Evolutionary conservation across 2,329 filamentous ascomycete genomes (phyloP).

Genomic region (Fusarium foetens): DNA sequence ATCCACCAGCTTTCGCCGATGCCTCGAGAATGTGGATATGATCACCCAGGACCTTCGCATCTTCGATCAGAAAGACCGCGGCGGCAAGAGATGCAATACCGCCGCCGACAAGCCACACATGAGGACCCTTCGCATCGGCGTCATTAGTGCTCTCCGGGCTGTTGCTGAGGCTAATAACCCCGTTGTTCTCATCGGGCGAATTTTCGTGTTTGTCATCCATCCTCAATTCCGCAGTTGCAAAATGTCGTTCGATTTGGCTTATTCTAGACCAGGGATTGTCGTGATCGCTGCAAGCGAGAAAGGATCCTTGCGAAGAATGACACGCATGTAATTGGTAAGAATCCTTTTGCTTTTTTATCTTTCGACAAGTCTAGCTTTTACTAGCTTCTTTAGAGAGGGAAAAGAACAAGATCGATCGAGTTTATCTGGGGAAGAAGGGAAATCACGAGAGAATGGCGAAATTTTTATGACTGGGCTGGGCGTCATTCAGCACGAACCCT

Average conservation of each 20-base stretch:
- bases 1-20: slow-evolving; percentile 38
- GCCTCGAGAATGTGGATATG: slow-evolving; percentile 45
- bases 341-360: slow-evolving; percentile 11
- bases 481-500: slow-evolving; percentile 11
- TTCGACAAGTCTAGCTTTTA: slow-evolving; percentile 10
- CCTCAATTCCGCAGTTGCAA: not conserved
- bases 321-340: slow-evolving; percentile 1
- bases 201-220: slow-evolving; percentile 20
- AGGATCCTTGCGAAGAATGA: slow-evolving; percentile 22
- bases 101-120: slow-evolving; percentile 44
- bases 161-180: slow-evolving; percentile 25
- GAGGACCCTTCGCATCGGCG: slow-evolving; percentile 11
- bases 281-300: slow-evolving; percentile 25
- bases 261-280: slow-evolving; percentile 22
- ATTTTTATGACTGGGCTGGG: slow-evolving; percentile 7
- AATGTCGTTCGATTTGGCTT: not conserved
- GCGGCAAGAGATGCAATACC: slow-evolving; percentile 43
- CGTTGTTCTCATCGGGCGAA: not conserved
- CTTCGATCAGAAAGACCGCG: slow-evolving; percentile 41
- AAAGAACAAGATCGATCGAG: not conserved
- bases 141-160: slow-evolving; percentile 27
- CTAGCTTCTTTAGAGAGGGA: not conserved
- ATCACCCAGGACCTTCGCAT: slow-evolving; percentile 39
- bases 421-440: not conserved
- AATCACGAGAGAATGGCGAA: slow-evolving; percentile 19